Evolutionary conservation across 257 asterid genomes (phyloP).

Genomic region (Solanum pinnatisectum): DNA sequence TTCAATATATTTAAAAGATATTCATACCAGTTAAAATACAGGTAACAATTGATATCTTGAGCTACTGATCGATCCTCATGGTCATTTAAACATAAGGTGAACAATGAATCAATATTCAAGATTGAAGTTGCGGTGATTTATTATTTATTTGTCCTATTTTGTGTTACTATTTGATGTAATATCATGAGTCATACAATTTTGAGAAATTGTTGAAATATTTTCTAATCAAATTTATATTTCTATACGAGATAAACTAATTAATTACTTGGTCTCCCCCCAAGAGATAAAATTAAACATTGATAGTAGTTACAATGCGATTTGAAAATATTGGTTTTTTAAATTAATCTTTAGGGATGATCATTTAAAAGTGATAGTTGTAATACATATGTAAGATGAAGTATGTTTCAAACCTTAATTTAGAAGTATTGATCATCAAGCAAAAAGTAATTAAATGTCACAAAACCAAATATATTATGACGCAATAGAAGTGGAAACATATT

Average conservation of each 20-base stretch:
- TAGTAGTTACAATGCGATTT: neutral
- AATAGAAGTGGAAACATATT: neutral
- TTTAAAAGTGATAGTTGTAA: neutral
- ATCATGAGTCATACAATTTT: neutral
- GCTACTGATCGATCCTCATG: neutral
- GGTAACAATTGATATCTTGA: neutral
- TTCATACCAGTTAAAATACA: neutral
- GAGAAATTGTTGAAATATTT: neutral
- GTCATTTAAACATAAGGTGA: neutral
- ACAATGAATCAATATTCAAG: neutral
- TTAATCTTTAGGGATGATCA: neutral
- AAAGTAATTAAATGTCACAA: neutral
- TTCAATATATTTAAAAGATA: too few relatives aligned
- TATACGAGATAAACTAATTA: too few relatives aligned
- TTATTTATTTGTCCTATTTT: neutral
- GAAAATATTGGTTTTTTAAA: neutral
- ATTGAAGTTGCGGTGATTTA: neutral
- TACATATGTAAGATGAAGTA: too few relatives aligned
- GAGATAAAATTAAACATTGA: neutral
- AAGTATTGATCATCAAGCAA: neutral
- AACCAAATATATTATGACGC: neutral
- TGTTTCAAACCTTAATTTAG: neutral
- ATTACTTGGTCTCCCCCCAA: neutral
- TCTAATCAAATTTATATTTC: neutral
- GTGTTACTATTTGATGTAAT: neutral